Evolutionary conservation across 1,284 basidiomycete genomes (phyloP), one percentile per base, ranked within the genome.

Genomic region (Ustilago cynodontis): DNA sequence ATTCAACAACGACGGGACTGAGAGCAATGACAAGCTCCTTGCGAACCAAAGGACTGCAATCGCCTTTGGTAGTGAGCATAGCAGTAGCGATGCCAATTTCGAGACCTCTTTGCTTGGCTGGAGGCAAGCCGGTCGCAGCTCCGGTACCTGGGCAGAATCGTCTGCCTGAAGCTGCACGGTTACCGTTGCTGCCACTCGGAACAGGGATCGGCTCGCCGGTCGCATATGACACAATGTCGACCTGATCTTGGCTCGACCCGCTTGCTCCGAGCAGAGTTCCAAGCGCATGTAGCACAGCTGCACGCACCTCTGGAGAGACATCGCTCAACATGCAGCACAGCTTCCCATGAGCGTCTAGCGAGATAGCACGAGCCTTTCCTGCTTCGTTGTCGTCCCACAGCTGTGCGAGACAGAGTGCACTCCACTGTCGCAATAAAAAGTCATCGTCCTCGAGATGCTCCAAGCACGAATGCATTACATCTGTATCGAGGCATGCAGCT

Each of bases 341-440:
- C 78, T 93, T 92, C 79, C 95, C 93, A 85, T 96, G 95, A 29
- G 93, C 92, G 2, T 92, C 92, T 59, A 90, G 89, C 81, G 92
- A 91, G 41, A 97, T 91, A 8, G 93, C 95, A 71, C 92, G 90
- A 9, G 93, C 91, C 86, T 95, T 97, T 68, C 94, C 93, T 69
- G 94, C 93, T 82, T 98, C 94, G 80, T 94, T 94, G 20, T 89
- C 90, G 79, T 95, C 94, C 96, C 97, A 99, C 84, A 99, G 91
- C 86, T 96, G 94, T 10, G 92, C 94, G 62, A 99, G 93, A 83
- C 95, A 98, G 49, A 99, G 88, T 1, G 94, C 91, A 52, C 92
- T 93, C 96, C 96, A 99, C 79, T 98, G 95, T 58, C 95, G 90
- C 52, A 98, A 88, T 45, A 99, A 87, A 87, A 94, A 98, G 82